These are phyloP conservation scores for Westerdykella sp. DNA, from an alignment of 2,329 filamentous ascomycete genomes.

Conservation along the genomic window DNA sequence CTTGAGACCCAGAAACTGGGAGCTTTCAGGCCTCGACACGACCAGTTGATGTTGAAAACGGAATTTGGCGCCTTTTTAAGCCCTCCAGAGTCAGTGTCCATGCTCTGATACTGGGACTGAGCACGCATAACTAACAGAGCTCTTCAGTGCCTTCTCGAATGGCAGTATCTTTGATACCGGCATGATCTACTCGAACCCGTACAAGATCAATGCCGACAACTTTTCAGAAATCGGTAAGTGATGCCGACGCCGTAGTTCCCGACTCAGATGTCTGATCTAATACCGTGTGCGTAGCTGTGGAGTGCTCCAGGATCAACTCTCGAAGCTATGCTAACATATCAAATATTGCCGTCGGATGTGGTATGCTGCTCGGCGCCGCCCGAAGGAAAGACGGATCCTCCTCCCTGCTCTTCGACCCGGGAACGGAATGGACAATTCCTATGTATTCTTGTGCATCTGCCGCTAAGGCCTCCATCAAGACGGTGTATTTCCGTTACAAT, in stretches of 20 bases:
- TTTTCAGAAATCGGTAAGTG: constrained; percentile 6
- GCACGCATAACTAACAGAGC: no score
- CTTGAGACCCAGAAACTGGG: not conserved
- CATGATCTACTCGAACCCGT: constrained; percentile 24
- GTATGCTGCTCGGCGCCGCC: constrained; percentile 39
- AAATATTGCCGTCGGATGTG: constrained; percentile 39
- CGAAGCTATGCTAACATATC: constrained; percentile 37
- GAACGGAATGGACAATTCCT: constrained; percentile 39
- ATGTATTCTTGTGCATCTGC: constrained; percentile 43
- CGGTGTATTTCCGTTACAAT: constrained; percentile 40
- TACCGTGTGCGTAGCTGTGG: constrained; percentile 21
- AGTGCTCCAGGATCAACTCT: constrained; percentile 13
- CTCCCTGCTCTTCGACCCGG: constrained; percentile 36
- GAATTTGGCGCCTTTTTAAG: constrained; percentile 2
- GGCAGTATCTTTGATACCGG: not conserved
- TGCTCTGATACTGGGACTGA: not conserved
- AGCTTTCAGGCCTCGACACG: constrained; percentile 3
- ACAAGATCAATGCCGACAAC: constrained; percentile 4
- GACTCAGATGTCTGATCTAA: not conserved
- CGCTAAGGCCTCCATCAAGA: constrained; percentile 42
- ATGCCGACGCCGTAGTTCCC: not conserved
- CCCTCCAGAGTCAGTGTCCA: constrained; percentile 9
- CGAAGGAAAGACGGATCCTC: constrained; percentile 30
- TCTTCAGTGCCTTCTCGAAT: no score
- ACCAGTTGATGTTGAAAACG: constrained; percentile 4